phyloP scores from a whole-genome alignment of 306 rosid species.

The Vicia sativa region DNA sequence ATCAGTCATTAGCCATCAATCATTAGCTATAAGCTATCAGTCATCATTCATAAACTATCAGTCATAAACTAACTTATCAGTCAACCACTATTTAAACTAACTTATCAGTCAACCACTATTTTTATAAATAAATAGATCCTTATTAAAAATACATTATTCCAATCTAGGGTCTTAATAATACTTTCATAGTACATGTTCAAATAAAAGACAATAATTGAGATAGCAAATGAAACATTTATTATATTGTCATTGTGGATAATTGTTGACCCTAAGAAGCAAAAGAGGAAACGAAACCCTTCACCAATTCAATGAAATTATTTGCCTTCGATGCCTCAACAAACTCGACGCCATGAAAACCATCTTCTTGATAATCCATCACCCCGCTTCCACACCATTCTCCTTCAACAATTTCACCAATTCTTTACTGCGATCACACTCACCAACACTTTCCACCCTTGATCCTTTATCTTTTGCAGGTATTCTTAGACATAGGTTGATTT shows the following conservation, averaged over 20 bases:
- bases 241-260: too few relatives aligned
- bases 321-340: slow-evolving; percentile 33
- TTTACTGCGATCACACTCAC: slow-evolving; percentile 47
- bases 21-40: too few relatives aligned
- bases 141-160: too few relatives aligned
- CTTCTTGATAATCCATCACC: slow-evolving; percentile 39
- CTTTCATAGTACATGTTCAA: too few relatives aligned
- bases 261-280: not conserved
- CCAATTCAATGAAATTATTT: slow-evolving; percentile 14
- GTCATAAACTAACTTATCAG: too few relatives aligned
- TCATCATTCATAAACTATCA: too few relatives aligned
- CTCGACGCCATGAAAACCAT: slow-evolving; percentile 51
- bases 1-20: too few relatives aligned
- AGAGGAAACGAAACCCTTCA: slow-evolving; percentile 36
- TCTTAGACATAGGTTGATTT: not conserved
- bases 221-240: too few relatives aligned
- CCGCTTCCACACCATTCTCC: slow-evolving; percentile 41
- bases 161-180: too few relatives aligned
- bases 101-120: too few relatives aligned
- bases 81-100: too few relatives aligned
- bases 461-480: slow-evolving; percentile 9
- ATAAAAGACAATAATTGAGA: not conserved
- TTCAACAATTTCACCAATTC: slow-evolving; percentile 40
- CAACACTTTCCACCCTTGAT: slow-evolving; percentile 46
- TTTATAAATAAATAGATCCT: too few relatives aligned